Evolutionary conservation across 352 stramenopile species (phyloP).

Genomic region (Peronospora belbahrii): DNA sequence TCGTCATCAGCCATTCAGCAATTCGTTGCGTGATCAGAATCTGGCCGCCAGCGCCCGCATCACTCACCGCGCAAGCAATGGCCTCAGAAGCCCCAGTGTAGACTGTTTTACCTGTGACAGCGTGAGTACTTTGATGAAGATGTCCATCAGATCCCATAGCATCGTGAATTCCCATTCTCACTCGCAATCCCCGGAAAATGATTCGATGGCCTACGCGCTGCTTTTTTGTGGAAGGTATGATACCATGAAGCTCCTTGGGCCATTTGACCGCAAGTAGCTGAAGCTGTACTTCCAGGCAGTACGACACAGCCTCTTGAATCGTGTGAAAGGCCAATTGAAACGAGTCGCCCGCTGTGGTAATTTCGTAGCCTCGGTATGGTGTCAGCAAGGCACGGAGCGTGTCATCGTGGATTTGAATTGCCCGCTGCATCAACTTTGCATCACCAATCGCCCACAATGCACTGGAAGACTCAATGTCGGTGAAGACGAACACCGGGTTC

Average conservation of each 20-base stretch:
- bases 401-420: conserved; percentile 40
- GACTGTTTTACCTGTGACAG: too few species aligned
- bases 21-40: conserved; percentile 53
- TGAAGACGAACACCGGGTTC: conserved; percentile 57
- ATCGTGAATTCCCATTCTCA: conserved; percentile 51
- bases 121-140: too few species aligned
- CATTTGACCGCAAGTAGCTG: conserved; percentile 44
- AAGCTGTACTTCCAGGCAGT: conserved; percentile 54
- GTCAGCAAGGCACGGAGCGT: conserved; percentile 28
- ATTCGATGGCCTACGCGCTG: conserved; percentile 27
- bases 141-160: conserved; percentile 30
- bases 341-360: conserved; percentile 59
- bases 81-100: too few species aligned
- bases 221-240: conserved; percentile 40
- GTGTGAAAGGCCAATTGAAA: conserved; percentile 71
- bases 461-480: conserved; percentile 60
- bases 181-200: conserved; percentile 40
- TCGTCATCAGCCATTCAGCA: conserved; percentile 36
- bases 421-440: conserved; percentile 36
- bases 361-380: conserved; percentile 63
- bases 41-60: too few species aligned
- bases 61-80: conserved; percentile 40
- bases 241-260: conserved; percentile 49
- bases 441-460: conserved; percentile 46
- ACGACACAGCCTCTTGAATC: conserved; percentile 49